These are phyloP conservation scores for Diaporthe ilicicola DNA, from an alignment of 2,329 filamentous ascomycete species.

Conservation along the genomic window DNA sequence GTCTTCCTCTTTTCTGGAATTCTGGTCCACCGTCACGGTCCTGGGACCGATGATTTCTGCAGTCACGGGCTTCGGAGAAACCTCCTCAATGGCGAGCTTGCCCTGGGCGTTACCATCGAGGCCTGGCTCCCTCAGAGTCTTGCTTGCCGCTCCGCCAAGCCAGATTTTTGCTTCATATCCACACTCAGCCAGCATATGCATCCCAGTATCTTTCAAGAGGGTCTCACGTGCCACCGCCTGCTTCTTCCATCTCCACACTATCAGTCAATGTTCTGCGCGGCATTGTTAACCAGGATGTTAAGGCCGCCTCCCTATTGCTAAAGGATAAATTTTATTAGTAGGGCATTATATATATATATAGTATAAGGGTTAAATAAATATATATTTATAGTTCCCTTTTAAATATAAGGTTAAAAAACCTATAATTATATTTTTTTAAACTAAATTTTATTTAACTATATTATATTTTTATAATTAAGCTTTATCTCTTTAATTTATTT, in stretches of 20 bases:
- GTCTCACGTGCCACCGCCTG: slow-evolving; percentile 40
- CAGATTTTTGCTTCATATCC: background rate
- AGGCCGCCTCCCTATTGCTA: slow-evolving; percentile 32
- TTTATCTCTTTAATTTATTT: too few relatives aligned
- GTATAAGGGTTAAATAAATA: too few relatives aligned
- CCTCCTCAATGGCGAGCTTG: background rate
- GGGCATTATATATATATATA: too few relatives aligned
- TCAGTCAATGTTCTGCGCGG: slow-evolving; percentile 50
- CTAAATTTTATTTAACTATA: too few relatives aligned
- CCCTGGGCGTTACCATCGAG: background rate
- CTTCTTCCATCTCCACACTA: slow-evolving; percentile 41
- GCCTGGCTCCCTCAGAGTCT: background rate
- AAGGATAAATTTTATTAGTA: background rate
- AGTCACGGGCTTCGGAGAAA: background rate
- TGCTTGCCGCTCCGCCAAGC: background rate
- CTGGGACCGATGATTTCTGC: background rate
- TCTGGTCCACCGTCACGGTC: background rate
- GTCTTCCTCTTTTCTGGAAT: background rate
- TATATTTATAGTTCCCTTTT: too few relatives aligned
- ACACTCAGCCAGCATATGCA: background rate
- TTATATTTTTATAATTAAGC: too few relatives aligned
- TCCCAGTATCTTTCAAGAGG: background rate
- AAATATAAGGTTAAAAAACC: too few relatives aligned
- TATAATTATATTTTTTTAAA: too few relatives aligned
- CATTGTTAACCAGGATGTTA: slow-evolving; percentile 49